A percentile compares a stretch with the other conserved stretches of the same genome.
Evolutionary conservation across 108 stramenopile genomes (phyloP).

Genomic region (Skeletonema marinoi): DNA sequence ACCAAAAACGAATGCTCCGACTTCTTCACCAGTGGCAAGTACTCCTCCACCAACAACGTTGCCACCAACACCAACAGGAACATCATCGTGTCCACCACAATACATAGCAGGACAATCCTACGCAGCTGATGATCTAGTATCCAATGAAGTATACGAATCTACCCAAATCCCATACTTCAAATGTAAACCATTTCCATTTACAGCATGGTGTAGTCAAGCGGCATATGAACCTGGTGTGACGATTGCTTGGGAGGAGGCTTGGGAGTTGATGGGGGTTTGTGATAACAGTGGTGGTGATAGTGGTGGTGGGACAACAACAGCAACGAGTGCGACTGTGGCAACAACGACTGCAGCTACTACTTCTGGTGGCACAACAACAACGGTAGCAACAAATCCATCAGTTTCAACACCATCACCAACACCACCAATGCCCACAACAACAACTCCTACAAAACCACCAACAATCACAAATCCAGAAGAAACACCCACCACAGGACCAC

Average conservation of each 20-base stretch:
- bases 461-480: conserved; percentile 16
- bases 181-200: conserved; percentile 30
- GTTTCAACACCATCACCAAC: neutral
- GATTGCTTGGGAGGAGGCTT: conserved; percentile 31
- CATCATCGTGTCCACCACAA: neutral
- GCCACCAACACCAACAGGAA: neutral
- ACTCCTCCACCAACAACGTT: neutral
- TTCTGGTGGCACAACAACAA: neutral
- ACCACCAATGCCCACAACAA: neutral
- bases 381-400: neutral
- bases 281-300: neutral
- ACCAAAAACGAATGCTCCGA: neutral
- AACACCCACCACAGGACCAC: neutral
- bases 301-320: neutral
- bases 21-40: neutral
- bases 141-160: neutral
- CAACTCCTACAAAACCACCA: neutral
- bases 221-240: conserved; percentile 46
- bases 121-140: conserved; percentile 19
- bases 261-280: conserved; percentile 42
- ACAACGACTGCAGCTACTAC: neutral
- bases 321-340: neutral
- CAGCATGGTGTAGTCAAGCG: conserved; percentile 29
- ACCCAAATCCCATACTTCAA: conserved; percentile 11
- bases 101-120: neutral